Percentiles rank a stretch among this genome's conserved stretches.
Evolutionary conservation across 805 yeast species (phyloP).

Genomic region (Clavispora vitiphila): DNA sequence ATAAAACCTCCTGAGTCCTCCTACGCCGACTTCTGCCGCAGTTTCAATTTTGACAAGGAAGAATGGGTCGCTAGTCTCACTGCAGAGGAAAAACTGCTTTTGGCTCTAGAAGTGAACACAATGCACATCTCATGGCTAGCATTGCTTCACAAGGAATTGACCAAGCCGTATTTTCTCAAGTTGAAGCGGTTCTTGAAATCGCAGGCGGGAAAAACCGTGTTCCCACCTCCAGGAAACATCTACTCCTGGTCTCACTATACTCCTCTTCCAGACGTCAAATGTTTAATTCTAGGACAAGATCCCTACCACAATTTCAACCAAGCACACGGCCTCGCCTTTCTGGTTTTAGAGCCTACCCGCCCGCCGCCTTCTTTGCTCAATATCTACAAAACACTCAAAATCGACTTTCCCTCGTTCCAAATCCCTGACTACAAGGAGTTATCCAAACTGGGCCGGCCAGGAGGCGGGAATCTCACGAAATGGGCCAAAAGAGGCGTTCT

Average conservation of each 20-base stretch:
- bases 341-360: conserved; percentile 75
- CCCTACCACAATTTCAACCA: conserved; percentile 92
- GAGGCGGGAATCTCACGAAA: conserved; percentile 62
- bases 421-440: conserved; percentile 41
- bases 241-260: conserved; percentile 92
- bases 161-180: conserved; percentile 76
- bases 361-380: conserved; percentile 83
- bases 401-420: conserved; percentile 62
- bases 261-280: conserved; percentile 67
- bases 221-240: conserved; percentile 73
- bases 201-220: conserved; percentile 52
- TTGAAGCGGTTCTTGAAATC: conserved; percentile 58
- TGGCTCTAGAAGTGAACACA: conserved; percentile 62
- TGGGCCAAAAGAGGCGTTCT: conserved; percentile 92
- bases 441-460: conserved; percentile 24
- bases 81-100: conserved; percentile 44
- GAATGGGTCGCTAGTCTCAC: conserved; percentile 48
- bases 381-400: conserved; percentile 72
- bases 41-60: conserved; percentile 42
- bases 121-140: conserved; percentile 78
- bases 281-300: conserved; percentile 88
- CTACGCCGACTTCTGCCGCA: conserved; percentile 5
- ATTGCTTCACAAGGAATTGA: conserved; percentile 61
- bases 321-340: conserved; percentile 95
- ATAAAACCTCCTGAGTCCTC: no score